Conservation (phyloP, 495 filamentous ascomycete species). For the Penicillium silybi region DNA sequence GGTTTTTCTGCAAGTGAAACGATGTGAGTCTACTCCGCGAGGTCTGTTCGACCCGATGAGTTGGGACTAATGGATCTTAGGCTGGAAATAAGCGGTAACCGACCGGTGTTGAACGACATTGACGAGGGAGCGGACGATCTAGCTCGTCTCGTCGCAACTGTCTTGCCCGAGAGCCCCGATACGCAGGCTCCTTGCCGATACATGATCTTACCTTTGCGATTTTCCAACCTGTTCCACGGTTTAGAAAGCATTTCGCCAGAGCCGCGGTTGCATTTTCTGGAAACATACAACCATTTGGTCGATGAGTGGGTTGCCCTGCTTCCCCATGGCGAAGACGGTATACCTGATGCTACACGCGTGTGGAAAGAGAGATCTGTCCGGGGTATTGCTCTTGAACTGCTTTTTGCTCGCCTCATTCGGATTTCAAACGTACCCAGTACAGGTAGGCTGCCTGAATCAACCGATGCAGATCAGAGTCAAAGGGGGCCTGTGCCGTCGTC, state of each 20-base stretch:
- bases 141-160: constrained; percentile 18
- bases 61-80: constrained; percentile 14
- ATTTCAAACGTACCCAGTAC: constrained; percentile 8
- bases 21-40: constrained; percentile 5
- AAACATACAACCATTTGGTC: constrained; percentile 38
- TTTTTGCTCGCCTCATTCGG: constrained; percentile 29
- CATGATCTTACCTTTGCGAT: constrained; percentile 17
- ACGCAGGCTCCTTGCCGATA: constrained; percentile 4
- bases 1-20: constrained; percentile 16
- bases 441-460: not conserved
- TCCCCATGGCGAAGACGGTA: constrained; percentile 16
- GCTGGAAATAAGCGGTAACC: constrained; percentile 26
- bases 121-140: constrained; percentile 31
- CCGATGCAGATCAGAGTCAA: not conserved
- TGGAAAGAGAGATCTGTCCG: constrained; percentile 41
- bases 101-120: constrained; percentile 29
- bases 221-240: constrained; percentile 6
- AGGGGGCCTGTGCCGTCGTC: not conserved
- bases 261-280: constrained; percentile 19
- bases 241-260: constrained; percentile 2
- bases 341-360: constrained; percentile 36
- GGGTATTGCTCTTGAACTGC: constrained; percentile 35
- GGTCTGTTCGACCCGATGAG: not conserved
- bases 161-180: constrained; percentile 4
- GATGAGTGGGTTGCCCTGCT: constrained; percentile 38